Conservation (phyloP, 177 flowering plant species). For the Vitis hybrid region DNA sequence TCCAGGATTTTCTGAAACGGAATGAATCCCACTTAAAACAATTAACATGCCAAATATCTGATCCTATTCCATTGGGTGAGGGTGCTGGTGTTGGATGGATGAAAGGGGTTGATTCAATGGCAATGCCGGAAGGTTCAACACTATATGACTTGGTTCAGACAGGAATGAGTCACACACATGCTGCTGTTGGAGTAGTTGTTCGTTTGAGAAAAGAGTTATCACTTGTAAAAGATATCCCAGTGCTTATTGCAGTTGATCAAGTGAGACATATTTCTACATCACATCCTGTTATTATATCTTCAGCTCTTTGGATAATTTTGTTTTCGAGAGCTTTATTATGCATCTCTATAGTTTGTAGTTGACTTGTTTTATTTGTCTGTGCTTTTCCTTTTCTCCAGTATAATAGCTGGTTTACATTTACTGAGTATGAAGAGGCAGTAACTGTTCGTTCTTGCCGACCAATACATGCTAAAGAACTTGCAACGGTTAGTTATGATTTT, state of each 20-base stretch:
- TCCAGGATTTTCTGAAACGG: conserved; percentile 79
- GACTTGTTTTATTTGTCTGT: conserved; percentile 10
- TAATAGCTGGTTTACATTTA: conserved; percentile 97
- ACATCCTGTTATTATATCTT: background rate
- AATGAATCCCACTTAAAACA: conserved; percentile 61
- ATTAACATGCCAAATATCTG: conserved; percentile 69
- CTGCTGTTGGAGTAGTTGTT: conserved; percentile 91
- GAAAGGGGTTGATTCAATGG: conserved; percentile 81
- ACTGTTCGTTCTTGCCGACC: conserved; percentile 73
- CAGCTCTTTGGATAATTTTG: background rate
- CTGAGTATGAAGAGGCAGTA: conserved; percentile 70
- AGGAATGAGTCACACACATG: conserved; percentile 72
- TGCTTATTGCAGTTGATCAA: conserved; percentile 93
- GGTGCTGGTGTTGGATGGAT: conserved; percentile 93
- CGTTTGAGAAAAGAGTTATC: conserved; percentile 89
- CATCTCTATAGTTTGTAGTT: background rate
- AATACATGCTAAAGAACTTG: conserved; percentile 84
- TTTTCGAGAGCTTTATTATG: background rate
- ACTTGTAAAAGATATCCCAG: conserved; percentile 82
- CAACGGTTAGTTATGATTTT: conserved; percentile 60
- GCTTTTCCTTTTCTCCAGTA: conserved; percentile 51
- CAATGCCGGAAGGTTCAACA: conserved; percentile 79
- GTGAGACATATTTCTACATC: conserved; percentile 34
- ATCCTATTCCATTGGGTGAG: conserved; percentile 92
- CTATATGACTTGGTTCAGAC: conserved; percentile 73